phyloP scores from a whole-genome alignment of 2,329 filamentous ascomycete genomes.

The Pyrenophora tritici-repentis region DNA sequence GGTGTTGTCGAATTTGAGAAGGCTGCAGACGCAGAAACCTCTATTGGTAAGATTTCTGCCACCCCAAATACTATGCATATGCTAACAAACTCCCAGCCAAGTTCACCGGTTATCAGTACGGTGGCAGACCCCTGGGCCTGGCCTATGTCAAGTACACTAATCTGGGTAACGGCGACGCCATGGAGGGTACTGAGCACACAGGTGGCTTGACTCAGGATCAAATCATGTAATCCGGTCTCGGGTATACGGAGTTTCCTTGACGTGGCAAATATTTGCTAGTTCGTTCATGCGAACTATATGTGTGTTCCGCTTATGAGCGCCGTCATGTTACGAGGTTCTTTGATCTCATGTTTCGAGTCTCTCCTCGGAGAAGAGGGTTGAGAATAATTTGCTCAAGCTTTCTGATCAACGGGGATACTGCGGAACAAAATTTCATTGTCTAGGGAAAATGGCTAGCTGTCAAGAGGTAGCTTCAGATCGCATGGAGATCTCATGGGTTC shows the following conservation, averaged over 20 bases:
- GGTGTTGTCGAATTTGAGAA: constrained; percentile 95
- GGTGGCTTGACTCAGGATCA: constrained; percentile 90
- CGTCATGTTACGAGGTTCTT: constrained; percentile 22
- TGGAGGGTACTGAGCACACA: constrained; percentile 78
- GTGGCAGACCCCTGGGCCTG: constrained; percentile 88
- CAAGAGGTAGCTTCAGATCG: constrained; percentile 13
- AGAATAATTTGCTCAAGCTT: constrained; percentile 17
- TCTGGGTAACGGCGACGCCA: constrained; percentile 64
- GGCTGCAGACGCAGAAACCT: constrained; percentile 83
- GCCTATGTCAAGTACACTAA: constrained; percentile 93
- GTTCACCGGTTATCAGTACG: constrained; percentile 97
- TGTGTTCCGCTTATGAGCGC: constrained; percentile 10
- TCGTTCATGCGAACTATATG: constrained; percentile 4
- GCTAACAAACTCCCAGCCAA: constrained; percentile 64
- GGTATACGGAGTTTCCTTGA: constrained; percentile 6
- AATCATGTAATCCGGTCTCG: constrained; percentile 72
- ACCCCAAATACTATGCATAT: too few species aligned
- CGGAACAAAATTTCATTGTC: constrained; percentile 40
- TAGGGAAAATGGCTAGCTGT: constrained; percentile 41
- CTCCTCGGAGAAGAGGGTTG: constrained; percentile 23
- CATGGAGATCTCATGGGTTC: constrained; percentile 5
- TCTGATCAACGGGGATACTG: constrained; percentile 17
- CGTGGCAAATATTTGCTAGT: constrained; percentile 6
- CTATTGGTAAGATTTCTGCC: constrained; percentile 66
- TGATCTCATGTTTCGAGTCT: constrained; percentile 21